Base-by-base conservation (phyloP, 495 filamentous ascomycete genomes). In the Annulohypoxylon maeteangense region DNA sequence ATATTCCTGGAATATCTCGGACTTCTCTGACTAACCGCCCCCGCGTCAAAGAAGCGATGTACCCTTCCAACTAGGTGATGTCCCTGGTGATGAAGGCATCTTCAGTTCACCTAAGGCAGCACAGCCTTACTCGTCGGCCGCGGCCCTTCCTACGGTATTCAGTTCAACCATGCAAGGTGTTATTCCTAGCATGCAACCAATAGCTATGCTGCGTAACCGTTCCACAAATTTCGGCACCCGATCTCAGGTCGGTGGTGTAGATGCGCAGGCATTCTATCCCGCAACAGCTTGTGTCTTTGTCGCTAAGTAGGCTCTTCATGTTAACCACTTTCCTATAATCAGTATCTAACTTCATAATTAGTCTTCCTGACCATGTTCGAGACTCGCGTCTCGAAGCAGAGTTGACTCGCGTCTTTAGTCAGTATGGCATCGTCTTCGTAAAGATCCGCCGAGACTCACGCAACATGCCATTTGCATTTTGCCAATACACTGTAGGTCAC, bases 391-490 rank as follows among this genome's bases (percentile, higher is more conserved):
- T 91, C 16, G 81, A 87, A 62, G 76, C 79, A n/a, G 82, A 81
- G 31, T 81, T 90, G n/a, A 85, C 81, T 11, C 70, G 78, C 11
- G 78, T 77, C 18, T 90, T 90, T 74, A 76, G 76, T 20, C 67
- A 71, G 18, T 90, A 78, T 68, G 89, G 89, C 16, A 78, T 77
- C 7, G 85, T 87, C 47, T 90, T 82, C 61, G 87, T 89, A 55
- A 91, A 91, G 79, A 88, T 91, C 47, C 83, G 85, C 25, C 86
- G 88, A 10, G 89, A 88, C 70, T 53, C 40, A 23, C 79, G 78
- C 23, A 78, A 84, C 45, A 90, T 90, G 86, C 89, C 89, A 0
- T 90, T 85, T 66, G 88, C 88, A 1, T 91, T 91, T 67, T 84
- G 81, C 60, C 88, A 90, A 75, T 91, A 81, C 63, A 87, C 84